Base-by-base conservation (phyloP, 2,329 filamentous ascomycete genomes). In the Calonectria henricotiae region DNA sequence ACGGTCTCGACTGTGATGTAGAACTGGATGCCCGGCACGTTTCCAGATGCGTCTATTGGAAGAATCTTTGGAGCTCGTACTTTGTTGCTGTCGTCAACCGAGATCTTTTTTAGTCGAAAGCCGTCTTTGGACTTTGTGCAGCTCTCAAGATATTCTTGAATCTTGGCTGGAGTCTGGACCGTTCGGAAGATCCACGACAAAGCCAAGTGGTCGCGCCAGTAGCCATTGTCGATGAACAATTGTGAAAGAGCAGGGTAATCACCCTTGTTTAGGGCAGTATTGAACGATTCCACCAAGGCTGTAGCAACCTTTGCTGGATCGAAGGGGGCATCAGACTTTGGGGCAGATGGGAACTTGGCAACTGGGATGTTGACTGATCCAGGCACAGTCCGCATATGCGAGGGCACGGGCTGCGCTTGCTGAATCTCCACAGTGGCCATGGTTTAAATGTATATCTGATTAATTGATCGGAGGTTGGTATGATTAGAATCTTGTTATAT, bases 171-270 rank as follows among this genome's bases (percentile, higher is more conserved):
- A 0, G 85, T 84, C n/a, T 87, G 82, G 0, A 88, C 76, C 2
- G 87, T 89, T 66, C 84, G 86, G 54, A 89, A 86, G 46, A 87
- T 85, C 89, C 88, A 91, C 0, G 87, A 85, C 1, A 91, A 77
- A 23, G 85, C 86, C 0, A 91, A 81, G 49, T 90, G 87, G 73
- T 91, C 89, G 9, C 89, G 85, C 89, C 89, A 91, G 79, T 85
- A 89, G 66, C 87, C 85, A 23, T 86, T 80, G 1, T 81, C 73
- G 3, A 82, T 55, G 47, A 77, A 77, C 32, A 76, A 62, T 4
- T 73, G 65, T 0, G 83, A 75, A 0, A 86, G 47, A 1, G 76
- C 74, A 2, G 72, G 43, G 47, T 82, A 76, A 62, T 88, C 80
- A 3, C 81, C 76, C 12, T 73, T 76, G 5, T 74, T 66, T 0